Base-by-base conservation (phyloP, 352 stramenopile species). In the Phytopythium montanum region DNA sequence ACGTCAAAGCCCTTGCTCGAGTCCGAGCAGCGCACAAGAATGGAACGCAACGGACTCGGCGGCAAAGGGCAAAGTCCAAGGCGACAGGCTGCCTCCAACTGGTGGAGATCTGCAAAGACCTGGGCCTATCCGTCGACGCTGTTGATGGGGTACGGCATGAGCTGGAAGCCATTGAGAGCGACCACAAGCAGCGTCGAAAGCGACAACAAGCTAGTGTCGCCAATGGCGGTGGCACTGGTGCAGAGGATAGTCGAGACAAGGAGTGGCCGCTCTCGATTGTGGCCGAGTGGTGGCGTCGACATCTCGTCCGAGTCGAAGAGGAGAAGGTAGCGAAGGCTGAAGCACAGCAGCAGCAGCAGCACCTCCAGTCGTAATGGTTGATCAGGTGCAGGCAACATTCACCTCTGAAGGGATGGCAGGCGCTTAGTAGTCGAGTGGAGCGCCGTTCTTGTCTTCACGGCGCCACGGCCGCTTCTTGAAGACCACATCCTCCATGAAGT, bases 401-500 rank as follows among this genome's bases (percentile, higher is more conserved):
- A 36, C 12, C n/a, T n/a, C 2, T 36, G 33, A 14, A 8, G 33
- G 14, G 33, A 16, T 38, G 33, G 5, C 33, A 38, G 6, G 16
- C 9, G 36, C 0, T 62, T 46, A 91, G 51, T 91, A 91, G 53
- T 91, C 79, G 3, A 70, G 75, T 10, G 67, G 69, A 13, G 56
- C 26, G 28, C 74, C 61, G 7, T 65, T 77, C 51, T 75, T 76
- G 34, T 67, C 57, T 8, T 85, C 71, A 29, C 73, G 74, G 7
- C 82, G 75, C 85, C 85, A 94, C 34, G 82, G 85, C 13, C 85
- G 80, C 56, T 88, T 87, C 53, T 85, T 85, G 66, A 93, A 93
- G 16, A 93, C 59, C 19, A 84, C 65, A 23, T 94, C 74, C 60
- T 93, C 83, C 83, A 94, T 94, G 44, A 94, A 93, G 55, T 94